A percentile compares a stretch with the other conserved stretches of the same genome.
phyloP scores from a whole-genome alignment of 176 grass and related monocot genomes.

The Thalia dealbata region DNA sequence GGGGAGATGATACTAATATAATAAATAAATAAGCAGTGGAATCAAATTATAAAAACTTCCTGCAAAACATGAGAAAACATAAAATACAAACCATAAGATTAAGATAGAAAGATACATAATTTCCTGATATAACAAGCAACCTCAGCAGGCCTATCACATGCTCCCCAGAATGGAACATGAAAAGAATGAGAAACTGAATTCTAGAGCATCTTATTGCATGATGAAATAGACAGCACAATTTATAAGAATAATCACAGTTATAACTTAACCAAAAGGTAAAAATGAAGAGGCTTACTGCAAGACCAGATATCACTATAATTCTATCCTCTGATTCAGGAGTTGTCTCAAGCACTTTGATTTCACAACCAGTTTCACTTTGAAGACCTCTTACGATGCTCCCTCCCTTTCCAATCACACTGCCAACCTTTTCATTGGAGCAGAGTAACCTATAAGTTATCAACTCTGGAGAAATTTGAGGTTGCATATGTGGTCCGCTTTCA shows the following conservation, averaged over 20 bases:
- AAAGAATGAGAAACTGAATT: not conserved
- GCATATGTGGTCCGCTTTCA: slow-evolving; percentile 35
- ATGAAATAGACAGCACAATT: not conserved
- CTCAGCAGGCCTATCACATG: not conserved
- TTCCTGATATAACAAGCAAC: not conserved
- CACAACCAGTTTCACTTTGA: slow-evolving; percentile 84
- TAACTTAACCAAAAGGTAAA: not conserved
- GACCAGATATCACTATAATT: slow-evolving; percentile 66
- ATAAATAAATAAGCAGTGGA: no score
- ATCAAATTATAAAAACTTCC: no score
- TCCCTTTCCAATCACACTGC: slow-evolving; percentile 77
- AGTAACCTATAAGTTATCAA: slow-evolving; percentile 56
- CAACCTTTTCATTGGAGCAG: slow-evolving; percentile 75
- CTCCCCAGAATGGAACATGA: not conserved
- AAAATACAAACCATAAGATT: no score
- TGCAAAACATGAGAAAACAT: no score
- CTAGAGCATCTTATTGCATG: not conserved
- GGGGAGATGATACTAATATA: no score
- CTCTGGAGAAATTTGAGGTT: slow-evolving; percentile 39
- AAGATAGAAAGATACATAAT: no score
- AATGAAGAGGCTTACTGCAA: slow-evolving; percentile 47
- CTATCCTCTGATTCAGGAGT: slow-evolving; percentile 52
- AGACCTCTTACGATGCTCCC: slow-evolving; percentile 73
- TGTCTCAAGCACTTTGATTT: slow-evolving; percentile 84
- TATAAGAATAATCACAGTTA: no score